Percentiles rank a stretch among this genome's conserved stretches.
phyloP scores from a whole-genome alignment of 495 filamentous ascomycete genomes.

The Hapsidospora chrysogenum region DNA sequence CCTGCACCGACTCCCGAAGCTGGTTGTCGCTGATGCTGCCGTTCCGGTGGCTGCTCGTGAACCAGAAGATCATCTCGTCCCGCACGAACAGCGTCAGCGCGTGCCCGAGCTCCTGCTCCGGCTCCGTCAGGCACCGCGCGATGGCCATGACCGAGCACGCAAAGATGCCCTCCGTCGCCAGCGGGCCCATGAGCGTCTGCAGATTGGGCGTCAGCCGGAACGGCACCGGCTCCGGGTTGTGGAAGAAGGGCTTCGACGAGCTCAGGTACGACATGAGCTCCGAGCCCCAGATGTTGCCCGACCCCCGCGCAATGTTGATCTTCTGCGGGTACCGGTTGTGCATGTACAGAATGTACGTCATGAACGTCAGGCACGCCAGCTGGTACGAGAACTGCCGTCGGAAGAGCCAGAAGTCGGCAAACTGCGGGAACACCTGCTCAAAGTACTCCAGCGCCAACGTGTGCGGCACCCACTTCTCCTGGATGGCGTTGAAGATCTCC shows the following conservation, averaged over 20 bases:
- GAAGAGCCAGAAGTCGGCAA: slow-evolving; percentile 95
- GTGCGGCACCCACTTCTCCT: slow-evolving; percentile 74
- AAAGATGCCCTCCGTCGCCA: slow-evolving; percentile 91
- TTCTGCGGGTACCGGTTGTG: slow-evolving; percentile 88
- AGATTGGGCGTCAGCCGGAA: slow-evolving; percentile 96
- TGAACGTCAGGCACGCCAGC: slow-evolving; percentile 89
- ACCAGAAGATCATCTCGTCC: slow-evolving; percentile 98
- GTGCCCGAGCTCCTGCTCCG: slow-evolving; percentile 77
- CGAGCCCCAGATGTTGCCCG: slow-evolving; percentile 90
- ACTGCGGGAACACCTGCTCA: slow-evolving; percentile 74
- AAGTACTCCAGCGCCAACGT: slow-evolving; percentile 77
- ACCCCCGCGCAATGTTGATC: slow-evolving; percentile 73
- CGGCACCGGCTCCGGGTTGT: slow-evolving; percentile 83
- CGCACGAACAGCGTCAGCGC: slow-evolving; percentile 85
- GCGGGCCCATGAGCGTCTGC: slow-evolving; percentile 85
- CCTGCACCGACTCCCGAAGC: slow-evolving; percentile 72
- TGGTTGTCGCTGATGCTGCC: slow-evolving; percentile 43
- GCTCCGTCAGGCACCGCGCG: slow-evolving; percentile 86
- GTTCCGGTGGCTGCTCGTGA: slow-evolving; percentile 58
- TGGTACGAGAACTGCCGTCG: slow-evolving; percentile 91
- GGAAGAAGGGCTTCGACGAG: slow-evolving; percentile 66
- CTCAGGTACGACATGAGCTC: slow-evolving; percentile 81
- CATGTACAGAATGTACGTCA: slow-evolving; percentile 97
- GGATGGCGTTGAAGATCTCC: slow-evolving; percentile 81
- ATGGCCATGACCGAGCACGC: slow-evolving; percentile 86